phyloP scores from a whole-genome alignment of 176 grass and related monocot species.

The Juncus inflexus region DNA sequence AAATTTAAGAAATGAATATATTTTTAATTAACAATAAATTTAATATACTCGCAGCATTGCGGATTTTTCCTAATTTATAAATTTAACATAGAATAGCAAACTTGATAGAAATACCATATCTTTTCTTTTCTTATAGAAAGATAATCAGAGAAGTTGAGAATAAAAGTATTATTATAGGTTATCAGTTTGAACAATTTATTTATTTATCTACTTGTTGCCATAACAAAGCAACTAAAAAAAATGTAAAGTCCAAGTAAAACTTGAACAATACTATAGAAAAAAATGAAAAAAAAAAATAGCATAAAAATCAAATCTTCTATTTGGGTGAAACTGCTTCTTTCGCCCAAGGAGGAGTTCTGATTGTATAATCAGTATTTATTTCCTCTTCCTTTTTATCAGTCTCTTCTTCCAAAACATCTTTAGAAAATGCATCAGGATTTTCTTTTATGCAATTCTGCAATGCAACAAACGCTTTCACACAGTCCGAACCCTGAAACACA shows the following conservation, averaged over 20 bases:
- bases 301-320: constrained; percentile 34
- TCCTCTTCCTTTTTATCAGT: constrained; percentile 45
- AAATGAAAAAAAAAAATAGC: constrained; percentile 1
- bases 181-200: no score
- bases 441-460: constrained; percentile 87
- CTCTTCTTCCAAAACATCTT: constrained; percentile 74
- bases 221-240: constrained; percentile 6
- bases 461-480: constrained; percentile 67
- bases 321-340: constrained; percentile 50
- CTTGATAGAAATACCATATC: no score
- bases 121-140: no score
- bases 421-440: constrained; percentile 83
- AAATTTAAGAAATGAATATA: no score
- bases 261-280: not conserved
- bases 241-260: not conserved
- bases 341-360: constrained; percentile 74
- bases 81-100: no score
- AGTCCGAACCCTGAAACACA: constrained; percentile 80
- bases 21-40: no score
- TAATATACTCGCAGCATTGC: no score
- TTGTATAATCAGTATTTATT: constrained; percentile 43
- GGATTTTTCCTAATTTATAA: no score
- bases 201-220: not conserved
- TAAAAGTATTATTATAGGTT: no score
- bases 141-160: no score